Conservation (phyloP, 164 flowering plant genomes). For the Nymphaea colorata region DNA sequence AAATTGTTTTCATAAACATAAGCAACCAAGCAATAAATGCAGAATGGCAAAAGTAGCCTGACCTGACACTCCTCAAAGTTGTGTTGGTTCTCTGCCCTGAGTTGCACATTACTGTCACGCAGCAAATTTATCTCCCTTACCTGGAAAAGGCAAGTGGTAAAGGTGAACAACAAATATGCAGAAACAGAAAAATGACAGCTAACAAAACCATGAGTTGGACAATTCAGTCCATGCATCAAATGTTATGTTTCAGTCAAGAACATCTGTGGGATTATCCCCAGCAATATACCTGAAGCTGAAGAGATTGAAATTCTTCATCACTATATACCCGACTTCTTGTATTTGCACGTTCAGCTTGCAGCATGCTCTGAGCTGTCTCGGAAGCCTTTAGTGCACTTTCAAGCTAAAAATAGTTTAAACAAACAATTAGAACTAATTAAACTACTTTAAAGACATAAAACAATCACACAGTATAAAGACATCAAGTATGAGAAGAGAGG, state of each 20-base stretch:
- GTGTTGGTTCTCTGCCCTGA: constrained; percentile 84
- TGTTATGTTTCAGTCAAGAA: not conserved
- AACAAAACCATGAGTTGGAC: not conserved
- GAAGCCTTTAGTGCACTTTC: constrained; percentile 72
- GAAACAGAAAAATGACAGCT: not conserved
- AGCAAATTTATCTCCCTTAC: constrained; percentile 76
- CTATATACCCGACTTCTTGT: constrained; percentile 40
- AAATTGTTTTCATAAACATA: too few relatives aligned
- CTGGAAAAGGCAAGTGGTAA: constrained; percentile 17
- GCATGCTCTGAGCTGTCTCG: constrained; percentile 53
- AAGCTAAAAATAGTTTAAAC: constrained; percentile 25
- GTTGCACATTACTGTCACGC: constrained; percentile 91
- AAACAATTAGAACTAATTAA: too few relatives aligned
- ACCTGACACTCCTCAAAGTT: constrained; percentile 96
- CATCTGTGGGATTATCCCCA: not conserved
- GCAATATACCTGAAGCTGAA: constrained; percentile 63
- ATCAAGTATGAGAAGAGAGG: too few relatives aligned
- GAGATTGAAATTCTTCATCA: constrained; percentile 74
- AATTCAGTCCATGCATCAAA: too few relatives aligned
- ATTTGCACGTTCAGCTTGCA: constrained; percentile 54
- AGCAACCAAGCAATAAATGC: not conserved
- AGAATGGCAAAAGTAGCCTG: not conserved
- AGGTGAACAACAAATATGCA: not conserved
- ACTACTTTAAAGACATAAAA: too few relatives aligned
- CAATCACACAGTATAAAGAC: too few relatives aligned